phyloP scores from a whole-genome alignment of 371 early-diverging fungal species.

The Mortierella sp. region DNA sequence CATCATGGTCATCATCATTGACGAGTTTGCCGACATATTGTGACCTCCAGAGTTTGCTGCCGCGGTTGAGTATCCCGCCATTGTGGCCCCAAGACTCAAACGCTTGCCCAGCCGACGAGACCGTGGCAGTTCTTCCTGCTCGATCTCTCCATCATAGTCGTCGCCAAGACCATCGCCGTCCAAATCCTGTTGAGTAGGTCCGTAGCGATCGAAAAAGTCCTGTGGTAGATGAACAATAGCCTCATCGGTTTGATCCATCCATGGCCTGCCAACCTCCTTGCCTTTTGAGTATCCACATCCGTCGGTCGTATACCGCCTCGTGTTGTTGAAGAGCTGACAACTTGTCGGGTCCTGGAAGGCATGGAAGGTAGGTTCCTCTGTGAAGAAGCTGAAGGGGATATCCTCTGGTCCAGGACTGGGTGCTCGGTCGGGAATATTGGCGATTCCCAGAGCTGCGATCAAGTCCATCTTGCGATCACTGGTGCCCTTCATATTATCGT shows the following conservation, averaged over 20 bases:
- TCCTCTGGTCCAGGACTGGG: neutral
- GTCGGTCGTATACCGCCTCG: conserved; percentile 27
- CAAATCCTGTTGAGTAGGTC: neutral
- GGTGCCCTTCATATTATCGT: neutral
- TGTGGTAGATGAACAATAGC: conserved; percentile 20
- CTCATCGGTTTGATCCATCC: conserved; percentile 26
- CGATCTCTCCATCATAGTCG: conserved; percentile 8
- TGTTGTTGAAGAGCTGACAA: neutral
- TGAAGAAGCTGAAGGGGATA: conserved; percentile 25
- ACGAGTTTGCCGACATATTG: conserved; percentile 6
- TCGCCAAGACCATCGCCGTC: conserved; percentile 5
- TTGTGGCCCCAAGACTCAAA: neutral
- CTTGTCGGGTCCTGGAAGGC: neutral
- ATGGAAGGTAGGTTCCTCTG: conserved; percentile 26
- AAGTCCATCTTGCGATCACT: conserved; percentile 32
- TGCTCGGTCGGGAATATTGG: conserved; percentile 15
- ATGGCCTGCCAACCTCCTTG: neutral
- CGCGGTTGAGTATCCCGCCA: neutral
- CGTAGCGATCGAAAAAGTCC: conserved; percentile 23
- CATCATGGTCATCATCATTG: conserved; percentile 5
- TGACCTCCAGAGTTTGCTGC: neutral
- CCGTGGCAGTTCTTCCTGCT: neutral
- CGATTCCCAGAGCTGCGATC: conserved; percentile 31
- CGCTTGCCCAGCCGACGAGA: neutral
- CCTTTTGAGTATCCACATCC: neutral